Base-by-base conservation (phyloP, 1,284 basidiomycete species). In the Melanopsichium pennsylvanicum region DNA sequence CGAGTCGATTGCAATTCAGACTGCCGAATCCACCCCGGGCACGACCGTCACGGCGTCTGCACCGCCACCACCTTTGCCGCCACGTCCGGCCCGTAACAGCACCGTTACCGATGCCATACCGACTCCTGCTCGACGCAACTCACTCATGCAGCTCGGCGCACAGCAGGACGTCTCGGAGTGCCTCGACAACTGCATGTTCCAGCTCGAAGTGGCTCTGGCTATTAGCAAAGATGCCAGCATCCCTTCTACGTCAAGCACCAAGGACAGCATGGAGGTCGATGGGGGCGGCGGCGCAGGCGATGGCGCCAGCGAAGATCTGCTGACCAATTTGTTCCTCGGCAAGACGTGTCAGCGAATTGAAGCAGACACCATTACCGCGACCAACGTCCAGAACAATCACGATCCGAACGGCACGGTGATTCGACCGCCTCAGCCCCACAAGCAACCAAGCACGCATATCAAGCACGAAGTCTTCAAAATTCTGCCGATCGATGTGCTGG, bases 101-200 rank as follows among this genome's bases (percentile, higher is more conserved):
- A 54, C 49, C n/a, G 18, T 31, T 13, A 26, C 39, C 8, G 48
- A 46, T 10, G 15, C 39, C 8, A 41, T 54, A n/a, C 52, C 67
- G 10, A 44, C 51, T 2, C 52, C 61, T 7, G 68, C 68, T 29
- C 44, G 68, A 43, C 50, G 61, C 18, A 70, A 66, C 42, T 73
- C 75, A 29, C 72, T 78, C 16, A 74, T 81, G 70, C 74, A 76
- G 46, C 49, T 75, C 88, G 93, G 93, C n/a, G 89, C 91, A 68
- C 95, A 98, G 77, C 95, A 98, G 78, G 95, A 98, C 80, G 94
- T 97, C 2, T 90, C 94, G 0, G 95, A 98, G 82, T 97, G 95
- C 81, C 91, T 98, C 87, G 94, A 98, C 83, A 98, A 98, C 75
- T 94, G 95, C 83, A 90, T 98, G 84, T 96, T 96, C 83, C 96